Base-by-base conservation (phyloP, 768 basidiomycete species). In the Suillus subaureus region DNA sequence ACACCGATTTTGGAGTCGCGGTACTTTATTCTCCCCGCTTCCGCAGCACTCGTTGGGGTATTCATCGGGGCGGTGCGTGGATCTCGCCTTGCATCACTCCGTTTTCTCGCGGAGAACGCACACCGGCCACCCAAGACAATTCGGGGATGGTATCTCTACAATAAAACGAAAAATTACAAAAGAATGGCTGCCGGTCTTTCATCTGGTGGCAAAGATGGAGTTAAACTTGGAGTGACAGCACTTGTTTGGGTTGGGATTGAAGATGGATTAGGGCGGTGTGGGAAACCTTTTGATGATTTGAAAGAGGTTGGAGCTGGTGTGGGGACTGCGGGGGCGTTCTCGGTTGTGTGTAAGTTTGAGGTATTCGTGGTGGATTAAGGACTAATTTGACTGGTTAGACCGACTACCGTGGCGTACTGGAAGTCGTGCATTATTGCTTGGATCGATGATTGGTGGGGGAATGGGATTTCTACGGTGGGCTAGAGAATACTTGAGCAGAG, bases 91-190 rank as follows among this genome's bases (percentile, higher is more conserved):
- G 87, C 90, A n/a, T 84, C 87, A 15, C 79, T 95, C 74, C 89
- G 87, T 61, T 96, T 92, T 76, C 83, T 96, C 60, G 94, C 94
- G n/a, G 94, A 97, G 77, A 96, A 97, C 75, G 94, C 89, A 52
- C 95, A 97, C 77, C 84, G 93, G 63, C 84, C 91, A 57, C 94
- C 94, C 26, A 89, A 79, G 70, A 97, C 95, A 37, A 84, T 94
- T 65, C 87, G 90, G 70, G 95, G 95, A 65, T 96, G 95, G 94
- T 97, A 96, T 77, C 91, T 94, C 71, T 96, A 97, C 87, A 92
- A 94, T 75, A 96, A 96, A 82, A 95, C 93, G 35, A 97, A 96
- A 78, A 96, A 96, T 81, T 96, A 96, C 82, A 83, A 86, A 70
- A 87, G 95, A 70, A 84, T 94, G 72, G 82, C 88, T 67, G 90